Evolutionary conservation across 23 red algal genomes (phyloP), one percentile per base, ranked within the genome.

Genomic region (Gracilaria domingensis): DNA sequence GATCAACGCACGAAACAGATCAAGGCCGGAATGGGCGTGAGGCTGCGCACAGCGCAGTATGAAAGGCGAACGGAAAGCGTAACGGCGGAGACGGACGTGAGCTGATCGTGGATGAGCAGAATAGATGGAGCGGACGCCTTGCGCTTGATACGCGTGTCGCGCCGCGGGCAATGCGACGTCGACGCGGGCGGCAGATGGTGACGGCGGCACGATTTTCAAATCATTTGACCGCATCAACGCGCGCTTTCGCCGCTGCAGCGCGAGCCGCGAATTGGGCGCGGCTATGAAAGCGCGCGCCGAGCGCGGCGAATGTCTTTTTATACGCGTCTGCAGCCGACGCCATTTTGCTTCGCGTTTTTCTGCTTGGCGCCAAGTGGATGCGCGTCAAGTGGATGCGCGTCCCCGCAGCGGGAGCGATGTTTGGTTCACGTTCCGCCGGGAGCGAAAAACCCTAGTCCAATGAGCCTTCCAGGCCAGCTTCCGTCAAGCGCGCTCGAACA

Each of bases 401-500:
- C n/a, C n/a, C n/a, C n/a, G n/a, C n/a, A n/a, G n/a, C n/a, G n/a
- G n/a, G n/a, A 18, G 30, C 30, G 30, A 34, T 71, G 28, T 75
- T 75, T 25, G 35, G 4, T 75, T 38, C n/a, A 26, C 65, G 25
- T 34, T 70, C 4, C 13, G 28, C 5, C 42, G 5, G 42, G 5
- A 45, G 39, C 69, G 69, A 32, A 75, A 75, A 75, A 75, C 69
- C 69, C 36, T 45, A 65, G 60, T 11, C 42, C 60, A 75, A 6
- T 3, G 66, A 37, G 66, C 42, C 11, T 4, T 14, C 17, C 6
- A 4, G 14, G 26, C 21, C 23, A 64, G 6, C 58, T 29, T 64
- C 58, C 11, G 42, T 4, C 42, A 7, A 45, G 11, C n/a, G n/a
- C n/a, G n/a, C n/a, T n/a, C n/a, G n/a, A n/a, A n/a, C n/a, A n/a